Evolutionary conservation across 129 eudicot genomes (phyloP).

Genomic region (Gnaphalium uliginosum): DNA sequence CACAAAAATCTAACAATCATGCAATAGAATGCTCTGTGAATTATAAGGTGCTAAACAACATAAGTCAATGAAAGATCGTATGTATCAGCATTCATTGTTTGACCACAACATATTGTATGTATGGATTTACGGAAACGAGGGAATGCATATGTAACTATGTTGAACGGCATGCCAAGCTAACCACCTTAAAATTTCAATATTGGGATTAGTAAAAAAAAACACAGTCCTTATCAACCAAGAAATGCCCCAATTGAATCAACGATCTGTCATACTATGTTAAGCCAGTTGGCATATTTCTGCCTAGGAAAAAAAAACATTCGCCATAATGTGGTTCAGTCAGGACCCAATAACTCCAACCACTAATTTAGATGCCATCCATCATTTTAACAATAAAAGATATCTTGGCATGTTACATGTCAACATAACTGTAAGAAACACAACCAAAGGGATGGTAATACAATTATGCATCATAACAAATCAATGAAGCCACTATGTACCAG

Average conservation of each 20-base stretch:
- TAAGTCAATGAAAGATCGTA: background rate
- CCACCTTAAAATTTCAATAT: background rate
- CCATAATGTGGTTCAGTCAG: background rate
- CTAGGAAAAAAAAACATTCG: background rate
- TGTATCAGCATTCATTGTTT: background rate
- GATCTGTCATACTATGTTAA: background rate
- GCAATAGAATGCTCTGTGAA: background rate
- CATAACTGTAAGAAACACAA: too few relatives aligned
- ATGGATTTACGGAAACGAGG: background rate
- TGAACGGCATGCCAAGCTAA: background rate
- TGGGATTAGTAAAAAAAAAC: background rate
- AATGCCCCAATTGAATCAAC: background rate
- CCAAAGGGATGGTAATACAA: background rate
- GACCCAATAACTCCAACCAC: background rate
- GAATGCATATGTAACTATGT: background rate
- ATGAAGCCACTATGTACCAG: background rate
- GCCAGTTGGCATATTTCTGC: background rate
- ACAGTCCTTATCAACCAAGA: background rate
- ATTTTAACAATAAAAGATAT: conserved; percentile 6
- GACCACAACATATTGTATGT: background rate
- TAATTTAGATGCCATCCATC: background rate
- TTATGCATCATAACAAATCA: background rate
- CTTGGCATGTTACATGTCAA: conserved; percentile 4
- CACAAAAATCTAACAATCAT: background rate
- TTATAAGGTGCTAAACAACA: background rate